These are phyloP conservation scores for Gynandropsis gynandra DNA, from an alignment of 345 rosid genomes.

Conservation along the genomic window DNA sequence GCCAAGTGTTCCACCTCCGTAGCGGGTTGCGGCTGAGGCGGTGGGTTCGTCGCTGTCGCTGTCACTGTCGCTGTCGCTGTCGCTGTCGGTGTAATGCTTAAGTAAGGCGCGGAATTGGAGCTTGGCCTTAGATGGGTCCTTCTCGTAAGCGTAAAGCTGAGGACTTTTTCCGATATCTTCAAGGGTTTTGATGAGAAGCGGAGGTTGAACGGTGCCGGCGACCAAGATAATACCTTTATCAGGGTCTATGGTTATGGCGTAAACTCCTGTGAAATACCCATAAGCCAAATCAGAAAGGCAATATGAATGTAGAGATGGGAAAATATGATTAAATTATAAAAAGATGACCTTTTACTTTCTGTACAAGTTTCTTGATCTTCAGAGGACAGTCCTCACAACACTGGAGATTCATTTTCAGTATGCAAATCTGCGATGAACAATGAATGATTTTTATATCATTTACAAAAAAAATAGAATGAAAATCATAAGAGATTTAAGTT, in stretches of 20 bases:
- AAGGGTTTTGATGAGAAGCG: constrained; percentile 9
- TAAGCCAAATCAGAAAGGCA: constrained; percentile 6
- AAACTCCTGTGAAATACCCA: constrained; percentile 15
- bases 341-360: constrained; percentile 3
- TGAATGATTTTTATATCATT: neutral
- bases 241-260: constrained; percentile 19
- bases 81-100: constrained; percentile 3
- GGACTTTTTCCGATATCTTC: constrained; percentile 12
- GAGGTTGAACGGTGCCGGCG: constrained; percentile 14
- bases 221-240: constrained; percentile 16
- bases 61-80: neutral
- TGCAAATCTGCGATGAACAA: constrained; percentile 9
- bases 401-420: constrained; percentile 3
- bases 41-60: neutral
- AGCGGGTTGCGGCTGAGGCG: no score
- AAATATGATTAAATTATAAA: no score
- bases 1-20: constrained; percentile 1
- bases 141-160: constrained; percentile 20
- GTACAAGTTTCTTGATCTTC: constrained; percentile 13
- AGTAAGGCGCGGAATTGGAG: constrained; percentile 10
- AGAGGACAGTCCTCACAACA: constrained; percentile 1
- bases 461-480: neutral
- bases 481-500: neutral
- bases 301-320: no score
- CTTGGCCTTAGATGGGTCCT: constrained; percentile 20